Evolutionary conservation across 495 filamentous ascomycete species (phyloP), one percentile per base, ranked within the genome.

Genomic region (Trichoderma orchidacearum): DNA sequence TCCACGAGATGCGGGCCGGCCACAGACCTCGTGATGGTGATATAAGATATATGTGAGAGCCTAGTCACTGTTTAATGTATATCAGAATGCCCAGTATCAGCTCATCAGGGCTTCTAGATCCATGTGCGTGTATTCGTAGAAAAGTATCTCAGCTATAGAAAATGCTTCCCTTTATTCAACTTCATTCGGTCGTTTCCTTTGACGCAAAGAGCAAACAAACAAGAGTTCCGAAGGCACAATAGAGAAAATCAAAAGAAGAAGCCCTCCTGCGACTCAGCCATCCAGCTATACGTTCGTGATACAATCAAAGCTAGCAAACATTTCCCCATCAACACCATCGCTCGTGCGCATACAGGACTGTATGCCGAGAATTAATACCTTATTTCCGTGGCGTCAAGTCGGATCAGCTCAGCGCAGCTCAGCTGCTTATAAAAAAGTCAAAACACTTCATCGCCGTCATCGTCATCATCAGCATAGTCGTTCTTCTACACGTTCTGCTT

Each of bases 401-500:
- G 12, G 32, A 13, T n/a, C 11, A 13, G 32, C 32, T 35, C 32
- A 35, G n/a, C 4, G 3, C 32, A 2, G 2, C n/a, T 35, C n/a
- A 35, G 32, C 32, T 13, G n/a, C 32, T 35, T 5, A 35, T 13
- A n/a, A 13, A 11, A 35, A 35, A n/a, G 32, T 35, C 32, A 35
- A n/a, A n/a, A n/a, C n/a, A 13, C 3, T 35, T 15, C 9, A 9
- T 3, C 12, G 8, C 11, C 32, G n/a, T 13, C 5, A 32, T 35
- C 21, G 30, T 32, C 35, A 21, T 31, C 25, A 27, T 21, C 25
- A 15, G 31, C 32, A n/a, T n/a, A n/a, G n/a, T n/a, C 30, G 28
- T 21, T 57, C n/a, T n/a, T n/a, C n/a, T n/a, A 68, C 18, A 65
- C 55, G 53, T 65, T 67, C 4, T 57, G 51, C 58, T 58, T 63